Conservation (phyloP, 2,329 filamentous ascomycete species). For the Aspergillus fumigatiaffinis region DNA sequence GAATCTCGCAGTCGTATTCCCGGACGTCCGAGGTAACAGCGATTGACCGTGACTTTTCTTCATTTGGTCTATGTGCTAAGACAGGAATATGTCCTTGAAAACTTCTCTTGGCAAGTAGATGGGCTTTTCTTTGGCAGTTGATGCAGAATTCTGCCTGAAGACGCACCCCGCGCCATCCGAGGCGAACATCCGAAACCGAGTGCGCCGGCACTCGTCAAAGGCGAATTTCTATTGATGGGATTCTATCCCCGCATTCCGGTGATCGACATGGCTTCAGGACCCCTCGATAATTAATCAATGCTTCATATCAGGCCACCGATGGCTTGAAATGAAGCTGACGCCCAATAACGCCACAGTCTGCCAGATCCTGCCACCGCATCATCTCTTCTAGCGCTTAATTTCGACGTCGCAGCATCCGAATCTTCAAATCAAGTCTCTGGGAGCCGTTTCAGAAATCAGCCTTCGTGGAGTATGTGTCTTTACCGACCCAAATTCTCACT, state of each 20-base stretch:
- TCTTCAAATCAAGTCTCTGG: background rate
- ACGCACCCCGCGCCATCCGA: background rate
- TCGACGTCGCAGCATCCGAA: background rate
- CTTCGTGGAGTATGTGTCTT: background rate
- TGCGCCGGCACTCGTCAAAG: background rate
- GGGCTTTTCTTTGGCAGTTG: background rate
- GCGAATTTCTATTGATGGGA: constrained; percentile 17
- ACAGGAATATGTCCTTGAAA: background rate
- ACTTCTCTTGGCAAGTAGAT: background rate
- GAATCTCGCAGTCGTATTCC: background rate
- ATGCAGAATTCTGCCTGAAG: background rate
- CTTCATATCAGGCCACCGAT: constrained; percentile 10
- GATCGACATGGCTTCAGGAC: constrained; percentile 15
- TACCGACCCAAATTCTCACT: background rate
- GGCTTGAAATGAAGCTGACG: constrained; percentile 7
- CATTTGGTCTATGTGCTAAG: background rate
- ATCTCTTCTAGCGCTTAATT: constrained; percentile 2
- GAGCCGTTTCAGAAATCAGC: background rate
- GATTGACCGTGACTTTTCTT: background rate
- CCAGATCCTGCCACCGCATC: constrained; percentile 13
- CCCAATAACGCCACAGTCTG: constrained; percentile 10
- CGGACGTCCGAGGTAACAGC: background rate
- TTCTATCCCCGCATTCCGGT: constrained; percentile 14
- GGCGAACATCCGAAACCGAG: background rate
- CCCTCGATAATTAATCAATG: constrained; percentile 10